Conservation (phyloP, 2,329 filamentous ascomycete genomes). For the Neonectria ditissima region DNA sequence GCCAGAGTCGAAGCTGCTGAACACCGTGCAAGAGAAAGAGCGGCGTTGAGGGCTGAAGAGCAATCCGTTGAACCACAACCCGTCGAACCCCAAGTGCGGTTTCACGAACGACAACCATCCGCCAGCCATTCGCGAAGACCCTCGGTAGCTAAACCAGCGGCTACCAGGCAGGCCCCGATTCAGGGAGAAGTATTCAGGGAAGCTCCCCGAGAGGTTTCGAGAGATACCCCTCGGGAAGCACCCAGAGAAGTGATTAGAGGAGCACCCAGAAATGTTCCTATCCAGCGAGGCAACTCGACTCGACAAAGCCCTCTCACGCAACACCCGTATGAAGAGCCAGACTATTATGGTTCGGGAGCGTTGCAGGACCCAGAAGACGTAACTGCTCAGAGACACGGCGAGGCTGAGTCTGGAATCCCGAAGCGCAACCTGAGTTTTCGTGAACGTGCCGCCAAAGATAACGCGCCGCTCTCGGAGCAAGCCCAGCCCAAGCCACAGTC, state of each 20-base stretch:
- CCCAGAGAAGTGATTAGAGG: constrained; percentile 8
- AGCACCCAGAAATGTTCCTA: constrained; percentile 19
- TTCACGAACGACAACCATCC: constrained; percentile 42
- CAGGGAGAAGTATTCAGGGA: constrained; percentile 35
- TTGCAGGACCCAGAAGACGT: constrained; percentile 38
- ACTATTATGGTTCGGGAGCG: constrained; percentile 36
- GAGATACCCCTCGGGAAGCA: constrained; percentile 26
- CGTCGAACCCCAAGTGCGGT: constrained; percentile 35
- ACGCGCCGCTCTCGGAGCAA: constrained; percentile 51
- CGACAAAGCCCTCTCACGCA: constrained; percentile 38
- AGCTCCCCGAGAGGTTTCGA: constrained; percentile 17
- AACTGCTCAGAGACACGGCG: constrained; percentile 30
- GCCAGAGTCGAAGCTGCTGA: constrained; percentile 88
- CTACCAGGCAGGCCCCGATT: constrained; percentile 27
- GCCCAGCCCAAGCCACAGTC: constrained; percentile 41
- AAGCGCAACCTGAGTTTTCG: constrained; percentile 71
- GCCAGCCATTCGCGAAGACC: constrained; percentile 33
- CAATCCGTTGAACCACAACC: constrained; percentile 37
- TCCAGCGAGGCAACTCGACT: constrained; percentile 35
- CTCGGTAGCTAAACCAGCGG: constrained; percentile 29
- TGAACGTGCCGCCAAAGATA: constrained; percentile 65
- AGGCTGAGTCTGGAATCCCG: constrained; percentile 52
- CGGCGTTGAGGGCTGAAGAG: constrained; percentile 53
- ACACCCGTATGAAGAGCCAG: constrained; percentile 35
- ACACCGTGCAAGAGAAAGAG: constrained; percentile 73